Conservation (phyloP, 345 rosid genomes). For the Dimocarpus longan region DNA sequence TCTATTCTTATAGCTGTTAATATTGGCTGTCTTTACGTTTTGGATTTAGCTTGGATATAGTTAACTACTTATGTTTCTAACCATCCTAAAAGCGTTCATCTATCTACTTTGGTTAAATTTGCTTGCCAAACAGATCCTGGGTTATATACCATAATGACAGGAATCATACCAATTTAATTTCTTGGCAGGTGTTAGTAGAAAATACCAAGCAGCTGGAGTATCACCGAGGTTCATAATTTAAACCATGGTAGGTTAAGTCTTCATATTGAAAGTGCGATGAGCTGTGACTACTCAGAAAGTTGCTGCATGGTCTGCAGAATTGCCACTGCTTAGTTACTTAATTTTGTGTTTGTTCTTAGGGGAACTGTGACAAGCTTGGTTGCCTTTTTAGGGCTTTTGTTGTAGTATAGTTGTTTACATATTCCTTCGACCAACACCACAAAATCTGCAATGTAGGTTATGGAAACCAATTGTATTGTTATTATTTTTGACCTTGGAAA, state of each 20-base stretch:
- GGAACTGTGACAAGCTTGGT: not conserved
- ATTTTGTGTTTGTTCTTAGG: too few relatives aligned
- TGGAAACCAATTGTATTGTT: not conserved
- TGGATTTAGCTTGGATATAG: not conserved
- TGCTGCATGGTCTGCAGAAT: not conserved
- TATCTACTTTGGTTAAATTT: not conserved
- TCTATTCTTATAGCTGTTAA: not conserved
- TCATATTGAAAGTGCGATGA: not conserved
- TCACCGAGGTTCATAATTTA: constrained; percentile 54
- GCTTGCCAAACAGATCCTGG: not conserved
- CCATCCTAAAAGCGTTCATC: not conserved
- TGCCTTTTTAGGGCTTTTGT: not conserved
- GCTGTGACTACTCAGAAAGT: not conserved
- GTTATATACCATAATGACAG: not conserved
- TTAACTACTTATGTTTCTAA: not conserved
- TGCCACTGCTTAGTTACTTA: not conserved
- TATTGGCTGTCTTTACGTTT: not conserved
- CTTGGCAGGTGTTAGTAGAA: constrained; percentile 63
- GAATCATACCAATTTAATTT: not conserved
- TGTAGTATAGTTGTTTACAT: not conserved
- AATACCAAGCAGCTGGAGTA: constrained; percentile 82
- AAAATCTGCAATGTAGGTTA: not conserved
- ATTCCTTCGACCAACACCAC: not conserved
- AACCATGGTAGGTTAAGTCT: not conserved
- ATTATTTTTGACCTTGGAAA: too few relatives aligned